Percentiles rank a stretch among this genome's conserved stretches.
These are phyloP conservation scores for Camelina neglecta DNA, from an alignment of 345 rosid genomes.

Conservation along the genomic window DNA sequence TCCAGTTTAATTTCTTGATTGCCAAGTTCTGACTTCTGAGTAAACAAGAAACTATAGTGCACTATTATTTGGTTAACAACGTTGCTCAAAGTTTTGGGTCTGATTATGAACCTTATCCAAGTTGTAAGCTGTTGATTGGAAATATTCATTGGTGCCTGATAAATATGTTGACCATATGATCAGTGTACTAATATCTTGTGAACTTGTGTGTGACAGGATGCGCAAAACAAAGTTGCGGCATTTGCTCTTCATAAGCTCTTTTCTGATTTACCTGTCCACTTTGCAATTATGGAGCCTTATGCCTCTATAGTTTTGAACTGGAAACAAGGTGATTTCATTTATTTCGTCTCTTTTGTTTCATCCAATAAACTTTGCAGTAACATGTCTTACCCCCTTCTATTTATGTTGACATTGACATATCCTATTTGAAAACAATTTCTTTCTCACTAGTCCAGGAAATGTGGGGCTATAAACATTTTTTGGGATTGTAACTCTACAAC, in stretches of 20 bases:
- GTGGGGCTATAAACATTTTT: not conserved
- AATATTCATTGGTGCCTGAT: slow-evolving; percentile 1
- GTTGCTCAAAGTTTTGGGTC: slow-evolving; percentile 19
- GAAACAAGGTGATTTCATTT: slow-evolving; percentile 70
- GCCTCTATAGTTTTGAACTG: slow-evolving; percentile 70
- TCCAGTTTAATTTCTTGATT: slow-evolving; percentile 7
- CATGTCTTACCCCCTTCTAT: slow-evolving; percentile 8
- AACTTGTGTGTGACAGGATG: slow-evolving; percentile 63
- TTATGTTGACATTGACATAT: not conserved
- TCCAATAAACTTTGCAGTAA: not conserved
- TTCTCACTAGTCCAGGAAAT: slow-evolving; percentile 7
- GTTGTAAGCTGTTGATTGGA: slow-evolving; percentile 21
- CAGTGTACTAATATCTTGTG: slow-evolving; percentile 22
- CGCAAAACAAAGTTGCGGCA: slow-evolving; percentile 85
- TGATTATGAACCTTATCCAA: slow-evolving; percentile 16
- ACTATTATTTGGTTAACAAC: slow-evolving; percentile 9
- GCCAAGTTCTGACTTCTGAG: slow-evolving; percentile 1
- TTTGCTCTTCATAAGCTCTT: slow-evolving; percentile 77
- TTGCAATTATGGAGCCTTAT: slow-evolving; percentile 71
- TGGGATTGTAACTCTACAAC: slow-evolving; percentile 13
- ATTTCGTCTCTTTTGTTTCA: slow-evolving; percentile 2
- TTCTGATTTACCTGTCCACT: slow-evolving; percentile 80
- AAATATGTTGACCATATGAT: slow-evolving; percentile 10
- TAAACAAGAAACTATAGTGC: slow-evolving; percentile 7
- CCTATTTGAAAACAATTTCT: not conserved